These are phyloP conservation scores for Calocybe gambosa DNA, from an alignment of 1,284 basidiomycete species.

Conservation along the genomic window DNA sequence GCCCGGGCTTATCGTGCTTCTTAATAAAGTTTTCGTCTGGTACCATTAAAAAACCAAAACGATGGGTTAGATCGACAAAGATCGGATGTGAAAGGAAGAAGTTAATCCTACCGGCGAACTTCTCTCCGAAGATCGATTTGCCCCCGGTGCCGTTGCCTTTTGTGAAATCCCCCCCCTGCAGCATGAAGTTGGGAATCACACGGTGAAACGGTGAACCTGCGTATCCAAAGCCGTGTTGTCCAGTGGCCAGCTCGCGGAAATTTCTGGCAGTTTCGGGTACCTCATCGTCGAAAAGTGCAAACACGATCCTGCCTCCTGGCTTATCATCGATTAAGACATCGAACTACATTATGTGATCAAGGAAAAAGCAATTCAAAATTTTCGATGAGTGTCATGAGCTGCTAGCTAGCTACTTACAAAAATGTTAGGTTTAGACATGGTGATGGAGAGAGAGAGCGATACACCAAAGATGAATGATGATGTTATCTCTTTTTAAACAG, in stretches of 20 bases:
- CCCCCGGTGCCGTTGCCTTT: slow-evolving; percentile 77
- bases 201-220: slow-evolving; percentile 45
- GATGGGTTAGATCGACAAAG: slow-evolving; percentile 5
- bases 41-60: no score
- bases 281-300: slow-evolving; percentile 73
- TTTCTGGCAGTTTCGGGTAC: slow-evolving; percentile 79
- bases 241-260: no score
- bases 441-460: slow-evolving; percentile 14
- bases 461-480: slow-evolving; percentile 12
- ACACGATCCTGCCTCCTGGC: slow-evolving; percentile 67
- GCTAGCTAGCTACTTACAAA: slow-evolving; percentile 21
- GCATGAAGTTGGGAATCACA: slow-evolving; percentile 46
- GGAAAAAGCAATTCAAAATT: slow-evolving; percentile 5
- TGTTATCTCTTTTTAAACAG: slow-evolving; percentile 15
- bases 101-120: slow-evolving; percentile 52
- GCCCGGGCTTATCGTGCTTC: slow-evolving; percentile 78
- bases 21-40: slow-evolving; percentile 81
- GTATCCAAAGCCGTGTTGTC: slow-evolving; percentile 65
- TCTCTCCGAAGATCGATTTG: no score
- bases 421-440: slow-evolving; percentile 31
- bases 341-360: slow-evolving; percentile 47
- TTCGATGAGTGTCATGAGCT: slow-evolving; percentile 1
- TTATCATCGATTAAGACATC: slow-evolving; percentile 64
- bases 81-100: background rate
- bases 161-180: slow-evolving; percentile 72